phyloP scores from a whole-genome alignment of 148 eudicot species.

The Rhododendron molle region DNA sequence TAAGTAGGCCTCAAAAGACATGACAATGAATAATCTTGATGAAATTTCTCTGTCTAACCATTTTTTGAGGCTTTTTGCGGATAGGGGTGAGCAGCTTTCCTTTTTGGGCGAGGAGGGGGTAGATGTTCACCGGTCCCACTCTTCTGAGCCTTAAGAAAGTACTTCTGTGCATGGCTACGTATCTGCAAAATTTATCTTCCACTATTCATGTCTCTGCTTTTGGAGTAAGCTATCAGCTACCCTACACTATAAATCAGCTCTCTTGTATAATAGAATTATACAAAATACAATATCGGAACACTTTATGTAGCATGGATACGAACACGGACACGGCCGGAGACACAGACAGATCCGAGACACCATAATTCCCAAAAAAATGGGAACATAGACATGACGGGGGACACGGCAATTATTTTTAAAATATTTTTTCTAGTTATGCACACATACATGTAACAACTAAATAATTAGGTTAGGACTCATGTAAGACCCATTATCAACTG shows the following conservation, averaged over 20 bases:
- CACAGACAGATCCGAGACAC: background rate
- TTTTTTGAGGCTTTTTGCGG: constrained; percentile 91
- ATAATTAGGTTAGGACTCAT: background rate
- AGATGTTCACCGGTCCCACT: constrained; percentile 92
- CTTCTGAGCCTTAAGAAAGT: constrained; percentile 89
- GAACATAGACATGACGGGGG: background rate
- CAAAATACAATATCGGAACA: too few relatives aligned
- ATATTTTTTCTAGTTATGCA: background rate
- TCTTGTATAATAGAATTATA: too few relatives aligned
- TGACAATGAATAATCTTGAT: background rate
- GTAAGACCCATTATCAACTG: background rate
- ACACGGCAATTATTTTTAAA: background rate
- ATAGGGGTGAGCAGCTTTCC: constrained; percentile 97
- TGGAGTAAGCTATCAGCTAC: background rate
- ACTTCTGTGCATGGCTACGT: constrained; percentile 98
- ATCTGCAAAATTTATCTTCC: constrained; percentile 53
- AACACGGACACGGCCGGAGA: background rate
- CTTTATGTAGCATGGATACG: background rate
- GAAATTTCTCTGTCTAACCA: constrained; percentile 28
- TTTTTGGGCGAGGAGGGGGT: constrained; percentile 96
- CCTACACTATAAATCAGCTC: too few relatives aligned
- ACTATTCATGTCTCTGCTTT: background rate
- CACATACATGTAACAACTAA: background rate
- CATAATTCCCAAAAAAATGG: background rate
- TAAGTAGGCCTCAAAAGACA: constrained; percentile 4